A percentile compares a stretch with the other conserved stretches of the same genome.
These are phyloP conservation scores for grape (Vitis vinifera) DNA, from an alignment of 164 flowering plant genomes.

Conservation along the genomic window ASM3070453v1 NC_081809.1:2632001-2632500, in stretches of 20 bases:
- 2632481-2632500: too few species aligned
- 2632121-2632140: background rate
- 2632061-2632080: constrained; percentile 10
- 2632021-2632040: constrained; percentile 18
- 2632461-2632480: too few species aligned
- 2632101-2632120: constrained; percentile 23
- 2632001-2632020: constrained; percentile 19
- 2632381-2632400: too few species aligned
- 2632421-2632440: too few species aligned
- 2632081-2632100: background rate
- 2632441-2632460: too few species aligned
- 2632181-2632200: background rate
- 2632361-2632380: too few species aligned
- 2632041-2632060: constrained; percentile 7
- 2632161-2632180: constrained; percentile 3
- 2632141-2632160: background rate
- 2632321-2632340: too few species aligned
- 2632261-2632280: too few species aligned
- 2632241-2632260: background rate
- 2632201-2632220: background rate
- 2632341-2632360: too few species aligned
- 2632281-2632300: too few species aligned
- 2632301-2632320: too few species aligned
- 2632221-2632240: constrained; percentile 12
- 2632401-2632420: too few species aligned